Evolutionary conservation across 176 grass and related monocot species (phyloP), one percentile per base, ranked within the genome.

Genomic region (Juncus effusus): DNA sequence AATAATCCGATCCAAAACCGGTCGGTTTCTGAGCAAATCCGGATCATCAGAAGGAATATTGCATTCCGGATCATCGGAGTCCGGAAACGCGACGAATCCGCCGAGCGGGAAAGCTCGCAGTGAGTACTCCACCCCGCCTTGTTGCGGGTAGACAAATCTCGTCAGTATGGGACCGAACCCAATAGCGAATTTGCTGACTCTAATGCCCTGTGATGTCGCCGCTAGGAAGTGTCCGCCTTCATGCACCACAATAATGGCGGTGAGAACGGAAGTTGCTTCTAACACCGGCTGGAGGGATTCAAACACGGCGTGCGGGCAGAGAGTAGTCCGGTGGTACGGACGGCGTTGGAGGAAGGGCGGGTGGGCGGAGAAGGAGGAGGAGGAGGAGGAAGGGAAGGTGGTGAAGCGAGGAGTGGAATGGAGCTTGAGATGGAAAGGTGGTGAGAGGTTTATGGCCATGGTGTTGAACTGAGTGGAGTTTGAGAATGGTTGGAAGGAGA

Each of bases 81-180:
- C 94, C n/a, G 94, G 94, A 74, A 99, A 99, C 47, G 84, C 94
- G 10, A 99, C 94, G 80, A 80, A 99, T 2, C 94, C 94, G 36
- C 94, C 94, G 36, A 97, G 93, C 16, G 93, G 93, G 67, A 97
- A 80, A 41, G 93, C 93, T 39, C 93, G 88, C 52, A 99, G 59
- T 5, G 94, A 84, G 83, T 88, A 99, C 88, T 99, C 94, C 39
- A 99, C 88, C 40, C 82, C 77, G 36, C 78, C 83, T 10, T 70
- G 60, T 80, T 76, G 74, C 3, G 63, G 64, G 16, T 65, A 77
- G 6, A 84, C 62, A 63, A 99, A 99, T 53, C 88, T 70, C 40
- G 83, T 85, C 6, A 99, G 80, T 10, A 85, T 78, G 0, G 94
- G 94, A 5, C 94, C 94, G 47, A 99, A 99, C 56, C 94, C 94